These are phyloP conservation scores for Durio zibethinus DNA, from an alignment of 345 rosid species.

Conservation along the genomic window DNA sequence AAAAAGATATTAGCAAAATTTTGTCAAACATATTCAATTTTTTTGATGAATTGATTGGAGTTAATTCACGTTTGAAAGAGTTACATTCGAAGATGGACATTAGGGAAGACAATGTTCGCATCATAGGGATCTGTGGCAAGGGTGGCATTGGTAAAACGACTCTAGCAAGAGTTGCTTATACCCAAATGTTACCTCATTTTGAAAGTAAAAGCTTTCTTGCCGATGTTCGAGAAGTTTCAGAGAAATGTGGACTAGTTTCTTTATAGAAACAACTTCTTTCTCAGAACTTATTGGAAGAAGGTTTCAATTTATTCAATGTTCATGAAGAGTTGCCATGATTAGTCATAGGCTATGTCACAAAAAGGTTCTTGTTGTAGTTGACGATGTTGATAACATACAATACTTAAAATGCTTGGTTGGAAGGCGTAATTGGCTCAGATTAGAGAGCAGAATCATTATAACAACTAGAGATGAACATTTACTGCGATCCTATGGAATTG, in stretches of 20 bases:
- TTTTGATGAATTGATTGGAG: neutral
- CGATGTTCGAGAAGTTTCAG: slow-evolving; percentile 31
- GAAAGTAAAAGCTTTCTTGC: slow-evolving; percentile 27
- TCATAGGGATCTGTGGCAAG: slow-evolving; percentile 30
- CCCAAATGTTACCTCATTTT: slow-evolving; percentile 15
- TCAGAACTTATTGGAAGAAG: neutral
- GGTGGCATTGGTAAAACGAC: slow-evolving; percentile 45
- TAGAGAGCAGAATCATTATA: slow-evolving; percentile 50
- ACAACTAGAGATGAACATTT: slow-evolving; percentile 49
- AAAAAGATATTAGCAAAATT: neutral
- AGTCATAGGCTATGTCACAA: slow-evolving; percentile 15
- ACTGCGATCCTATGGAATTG: slow-evolving; percentile 23
- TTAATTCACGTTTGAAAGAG: neutral
- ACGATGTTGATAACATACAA: slow-evolving; percentile 41
- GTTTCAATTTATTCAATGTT: neutral
- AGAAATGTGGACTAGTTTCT: slow-evolving; percentile 26
- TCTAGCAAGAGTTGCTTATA: slow-evolving; percentile 23
- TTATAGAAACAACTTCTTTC: slow-evolving; percentile 31
- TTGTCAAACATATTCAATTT: neutral
- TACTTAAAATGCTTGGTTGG: slow-evolving; percentile 46
- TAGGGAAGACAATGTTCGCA: neutral
- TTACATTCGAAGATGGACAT: too few relatives aligned
- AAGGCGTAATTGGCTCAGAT: slow-evolving; percentile 37
- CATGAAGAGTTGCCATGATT: slow-evolving; percentile 22
- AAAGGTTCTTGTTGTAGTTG: slow-evolving; percentile 46